Conservation (phyloP, 495 filamentous ascomycete genomes). For the Staphylotrichum tortipilum region DNA sequence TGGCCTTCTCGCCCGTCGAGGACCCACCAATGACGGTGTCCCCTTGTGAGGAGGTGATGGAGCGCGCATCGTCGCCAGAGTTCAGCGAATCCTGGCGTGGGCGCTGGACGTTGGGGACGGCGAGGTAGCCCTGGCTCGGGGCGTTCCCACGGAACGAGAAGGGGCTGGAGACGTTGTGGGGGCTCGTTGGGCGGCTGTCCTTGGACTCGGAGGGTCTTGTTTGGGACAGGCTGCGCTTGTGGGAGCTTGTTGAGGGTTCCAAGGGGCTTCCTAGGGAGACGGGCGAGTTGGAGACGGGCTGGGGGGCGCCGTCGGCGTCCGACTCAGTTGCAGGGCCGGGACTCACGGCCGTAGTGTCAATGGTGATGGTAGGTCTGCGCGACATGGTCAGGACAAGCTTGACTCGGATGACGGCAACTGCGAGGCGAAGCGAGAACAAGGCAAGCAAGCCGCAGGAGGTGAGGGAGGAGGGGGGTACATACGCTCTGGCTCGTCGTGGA, state of each 20-base stretch:
- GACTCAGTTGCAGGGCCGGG: slow-evolving; percentile 12
- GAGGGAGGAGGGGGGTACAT: slow-evolving; percentile 5
- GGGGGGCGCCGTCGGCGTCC: slow-evolving; percentile 10
- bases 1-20: slow-evolving; percentile 32
- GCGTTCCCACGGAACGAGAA: slow-evolving; percentile 38
- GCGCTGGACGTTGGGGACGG: slow-evolving; percentile 40
- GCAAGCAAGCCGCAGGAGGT: not conserved
- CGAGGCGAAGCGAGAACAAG: too few species aligned
- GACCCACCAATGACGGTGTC: slow-evolving; percentile 32
- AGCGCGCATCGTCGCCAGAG: slow-evolving; percentile 42
- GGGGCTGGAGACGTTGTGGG: slow-evolving; percentile 80
- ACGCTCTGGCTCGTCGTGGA: slow-evolving; percentile 23
- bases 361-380: slow-evolving; percentile 59
- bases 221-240: slow-evolving; percentile 25
- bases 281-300: slow-evolving; percentile 29
- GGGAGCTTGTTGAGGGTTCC: slow-evolving; percentile 38
- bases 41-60: slow-evolving; percentile 35
- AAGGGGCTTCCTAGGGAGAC: slow-evolving; percentile 35
- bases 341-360: slow-evolving; percentile 64
- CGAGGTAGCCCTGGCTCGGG: slow-evolving; percentile 37
- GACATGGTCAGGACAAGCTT: slow-evolving; percentile 15
- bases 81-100: slow-evolving; percentile 48
- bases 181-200: slow-evolving; percentile 77
- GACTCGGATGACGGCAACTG: not conserved
- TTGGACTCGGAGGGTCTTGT: slow-evolving; percentile 56